Conservation (phyloP, 805 yeast genomes). For the Wickerhamomyces alni region DNA sequence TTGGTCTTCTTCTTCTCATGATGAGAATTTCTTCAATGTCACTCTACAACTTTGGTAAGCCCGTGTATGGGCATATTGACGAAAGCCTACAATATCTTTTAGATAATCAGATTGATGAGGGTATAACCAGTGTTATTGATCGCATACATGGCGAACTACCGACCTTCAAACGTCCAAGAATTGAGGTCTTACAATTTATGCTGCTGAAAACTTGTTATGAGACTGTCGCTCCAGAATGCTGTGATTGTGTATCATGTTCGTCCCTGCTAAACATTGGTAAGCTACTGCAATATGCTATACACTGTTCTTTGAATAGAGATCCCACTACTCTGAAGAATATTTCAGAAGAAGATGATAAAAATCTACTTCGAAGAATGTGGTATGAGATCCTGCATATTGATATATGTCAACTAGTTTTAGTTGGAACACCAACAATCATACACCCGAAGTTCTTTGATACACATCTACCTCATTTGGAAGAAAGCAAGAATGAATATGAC, state of each 20-base stretch:
- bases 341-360: constrained; percentile 4
- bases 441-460: constrained; percentile 16
- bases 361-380: constrained; percentile 22
- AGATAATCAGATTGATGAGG: constrained; percentile 11
- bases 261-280: constrained; percentile 14
- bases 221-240: constrained; percentile 18
- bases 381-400: constrained; percentile 15
- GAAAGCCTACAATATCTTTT: constrained; percentile 14
- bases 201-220: constrained; percentile 13
- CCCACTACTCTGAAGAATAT: constrained; percentile 4
- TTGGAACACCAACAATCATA: constrained; percentile 20
- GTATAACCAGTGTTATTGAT: constrained; percentile 5
- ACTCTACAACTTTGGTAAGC: constrained; percentile 15
- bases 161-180: constrained; percentile 8
- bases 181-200: constrained; percentile 17
- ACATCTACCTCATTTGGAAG: constrained; percentile 19
- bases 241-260: constrained; percentile 17
- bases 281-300: constrained; percentile 17
- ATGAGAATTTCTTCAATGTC: constrained; percentile 21
- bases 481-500: constrained; percentile 16
- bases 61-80: not conserved
- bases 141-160: constrained; percentile 12
- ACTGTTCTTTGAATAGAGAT: constrained; percentile 19
- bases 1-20: constrained; percentile 15
- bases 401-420: constrained; percentile 14